Base-by-base conservation (phyloP, 1,139 yeast species). In the Kodamaea plutei region DNA sequence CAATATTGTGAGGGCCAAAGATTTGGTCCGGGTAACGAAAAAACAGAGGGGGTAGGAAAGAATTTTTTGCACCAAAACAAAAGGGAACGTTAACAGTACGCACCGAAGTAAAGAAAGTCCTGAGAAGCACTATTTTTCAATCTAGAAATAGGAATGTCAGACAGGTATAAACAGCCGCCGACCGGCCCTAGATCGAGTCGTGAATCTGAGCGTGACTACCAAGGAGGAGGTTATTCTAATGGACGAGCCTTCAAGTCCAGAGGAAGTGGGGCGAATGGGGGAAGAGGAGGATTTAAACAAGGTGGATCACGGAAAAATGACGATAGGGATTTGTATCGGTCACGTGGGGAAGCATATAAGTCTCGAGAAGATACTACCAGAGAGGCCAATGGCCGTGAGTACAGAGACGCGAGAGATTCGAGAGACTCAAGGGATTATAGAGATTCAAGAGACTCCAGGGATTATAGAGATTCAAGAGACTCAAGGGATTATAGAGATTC, bases 111-210 rank as follows among this genome's bases (percentile, higher is more conserved):
- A n/a, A n/a, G n/a, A n/a, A n/a, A n/a, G n/a, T n/a, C n/a, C n/a
- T n/a, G n/a, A n/a, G n/a, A n/a, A n/a, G n/a, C n/a, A n/a, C n/a
- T n/a, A n/a, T n/a, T n/a, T n/a, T n/a, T n/a, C n/a, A n/a, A n/a
- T n/a, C n/a, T n/a, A n/a, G n/a, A n/a, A n/a, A n/a, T n/a, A n/a
- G n/a, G n/a, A 19, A 66, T 67, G 73, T 64, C 73, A 21, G 72
- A 66, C 34, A 56, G 64, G 38, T 61, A 61, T 38, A 63, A 67
- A 48, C 69, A 64, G 43, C 71, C 65, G 12, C 61, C 66, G 23
- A 36, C 56, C 2, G 68, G 66, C 4, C 67, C 68, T 2, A 56
- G 51, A 33, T 60, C 58, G 4, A 45, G 49, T n/a, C 44, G 56
- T 31, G 50, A 48, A 27, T 45, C 37, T 25, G 40, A 17, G 9